Evolutionary conservation across 768 basidiomycete species (phyloP).

Genomic region (Neoboletus subvelutipes): DNA sequence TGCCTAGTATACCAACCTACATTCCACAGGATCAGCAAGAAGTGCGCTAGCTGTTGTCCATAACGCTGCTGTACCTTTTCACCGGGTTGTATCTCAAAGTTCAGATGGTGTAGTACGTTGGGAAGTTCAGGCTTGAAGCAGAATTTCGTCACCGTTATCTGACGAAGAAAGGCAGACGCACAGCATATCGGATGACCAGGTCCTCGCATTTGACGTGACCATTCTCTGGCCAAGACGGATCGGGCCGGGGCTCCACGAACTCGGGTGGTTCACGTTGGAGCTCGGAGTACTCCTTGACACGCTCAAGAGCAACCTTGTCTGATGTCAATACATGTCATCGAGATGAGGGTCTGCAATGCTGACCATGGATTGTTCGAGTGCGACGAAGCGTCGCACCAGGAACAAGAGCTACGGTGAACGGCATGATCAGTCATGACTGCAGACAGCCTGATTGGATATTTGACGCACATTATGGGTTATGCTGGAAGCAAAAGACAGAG

Average conservation of each 20-base stretch:
- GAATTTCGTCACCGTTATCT: neutral
- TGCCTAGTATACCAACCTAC: slow-evolving; percentile 68
- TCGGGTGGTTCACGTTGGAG: slow-evolving; percentile 76
- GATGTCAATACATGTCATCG: neutral
- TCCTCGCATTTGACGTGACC: slow-evolving; percentile 72
- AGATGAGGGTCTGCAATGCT: neutral
- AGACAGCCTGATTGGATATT: neutral
- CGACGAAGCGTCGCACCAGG: slow-evolving; percentile 79
- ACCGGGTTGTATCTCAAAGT: slow-evolving; percentile 67
- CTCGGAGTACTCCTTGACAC: slow-evolving; percentile 90
- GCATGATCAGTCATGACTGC: slow-evolving; percentile 18
- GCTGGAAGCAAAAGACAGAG: slow-evolving; percentile 78
- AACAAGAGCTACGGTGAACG: slow-evolving; percentile 49
- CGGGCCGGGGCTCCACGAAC: slow-evolving; percentile 83
- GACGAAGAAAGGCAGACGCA: slow-evolving; percentile 35
- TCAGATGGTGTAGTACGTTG: slow-evolving; percentile 77
- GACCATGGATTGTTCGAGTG: slow-evolving; percentile 92
- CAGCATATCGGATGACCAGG: slow-evolving; percentile 76
- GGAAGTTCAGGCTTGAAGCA: slow-evolving; percentile 73
- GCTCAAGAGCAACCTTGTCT: slow-evolving; percentile 73
- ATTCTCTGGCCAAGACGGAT: slow-evolving; percentile 71
- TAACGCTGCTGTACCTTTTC: slow-evolving; percentile 56
- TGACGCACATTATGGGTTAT: slow-evolving; percentile 62
- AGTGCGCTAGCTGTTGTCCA: neutral
- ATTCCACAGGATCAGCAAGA: slow-evolving; percentile 7